Evolutionary conservation across 2,329 filamentous ascomycete species (phyloP).

Genomic region (Colletotrichum sp.): DNA sequence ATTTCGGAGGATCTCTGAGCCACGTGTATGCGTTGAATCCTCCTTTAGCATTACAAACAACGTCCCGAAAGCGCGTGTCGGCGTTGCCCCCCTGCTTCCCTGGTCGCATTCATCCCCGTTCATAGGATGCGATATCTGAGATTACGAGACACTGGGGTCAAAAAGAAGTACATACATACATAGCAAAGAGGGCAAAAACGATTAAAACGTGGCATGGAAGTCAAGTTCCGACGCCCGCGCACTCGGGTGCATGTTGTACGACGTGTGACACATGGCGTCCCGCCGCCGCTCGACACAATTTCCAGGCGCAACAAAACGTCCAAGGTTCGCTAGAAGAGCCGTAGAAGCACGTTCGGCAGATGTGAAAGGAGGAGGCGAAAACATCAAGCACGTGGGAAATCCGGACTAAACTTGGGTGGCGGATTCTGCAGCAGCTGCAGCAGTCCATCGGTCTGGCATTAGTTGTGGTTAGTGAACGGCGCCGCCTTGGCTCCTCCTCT

Average conservation of each 20-base stretch:
- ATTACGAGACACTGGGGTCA: neutral
- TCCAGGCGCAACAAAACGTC: neutral
- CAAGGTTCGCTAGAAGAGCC: neutral
- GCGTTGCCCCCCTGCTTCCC: neutral
- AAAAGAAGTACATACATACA: neutral
- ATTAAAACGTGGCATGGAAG: neutral
- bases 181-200: neutral
- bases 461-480: neutral
- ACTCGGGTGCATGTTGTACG: neutral
- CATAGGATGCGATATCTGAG: neutral
- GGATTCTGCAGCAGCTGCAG: neutral
- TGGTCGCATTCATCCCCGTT: neutral
- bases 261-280: neutral
- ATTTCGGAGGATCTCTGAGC: neutral
- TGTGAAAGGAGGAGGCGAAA: neutral
- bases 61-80: neutral
- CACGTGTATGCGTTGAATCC: neutral
- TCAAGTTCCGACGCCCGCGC: neutral
- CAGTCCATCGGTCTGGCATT: neutral
- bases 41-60: neutral
- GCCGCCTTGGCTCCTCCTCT: neutral
- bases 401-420: neutral
- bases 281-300: neutral
- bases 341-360: slow-evolving; percentile 7
- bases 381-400: neutral